Conservation (phyloP, 2,329 filamentous ascomycete genomes). For the Xylariales sp. region DNA sequence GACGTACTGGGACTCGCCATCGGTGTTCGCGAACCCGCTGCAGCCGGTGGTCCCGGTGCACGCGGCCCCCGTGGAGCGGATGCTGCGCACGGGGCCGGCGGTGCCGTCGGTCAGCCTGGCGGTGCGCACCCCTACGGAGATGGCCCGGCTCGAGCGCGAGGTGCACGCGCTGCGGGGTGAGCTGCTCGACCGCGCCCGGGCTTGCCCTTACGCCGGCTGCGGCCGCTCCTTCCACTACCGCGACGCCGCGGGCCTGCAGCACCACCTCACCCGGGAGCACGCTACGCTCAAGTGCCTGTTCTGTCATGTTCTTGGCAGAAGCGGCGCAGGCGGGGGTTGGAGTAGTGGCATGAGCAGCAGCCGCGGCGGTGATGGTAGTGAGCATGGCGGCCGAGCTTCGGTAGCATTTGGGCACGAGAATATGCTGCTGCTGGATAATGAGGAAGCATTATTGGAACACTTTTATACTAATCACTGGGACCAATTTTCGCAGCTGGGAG, state of each 20-base stretch:
- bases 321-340: too few relatives aligned
- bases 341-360: too few relatives aligned
- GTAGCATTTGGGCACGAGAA: too few relatives aligned
- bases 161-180: constrained; percentile 28
- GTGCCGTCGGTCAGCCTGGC: constrained; percentile 31
- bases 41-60: constrained; percentile 30
- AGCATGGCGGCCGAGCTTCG: too few relatives aligned
- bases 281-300: constrained; percentile 19
- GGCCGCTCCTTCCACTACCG: constrained; percentile 24
- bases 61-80: constrained; percentile 27
- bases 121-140: constrained; percentile 36
- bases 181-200: constrained; percentile 26
- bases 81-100: constrained; percentile 28
- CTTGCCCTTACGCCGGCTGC: constrained; percentile 36
- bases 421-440: too few relatives aligned
- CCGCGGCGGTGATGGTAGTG: too few relatives aligned
- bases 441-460: constrained; percentile 1
- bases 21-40: constrained; percentile 23
- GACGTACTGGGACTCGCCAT: constrained; percentile 21
- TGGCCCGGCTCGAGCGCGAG: constrained; percentile 29
- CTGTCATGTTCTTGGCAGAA: constrained; percentile 8
- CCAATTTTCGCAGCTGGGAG: too few relatives aligned
- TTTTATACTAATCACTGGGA: too few relatives aligned
- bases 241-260: constrained; percentile 23
- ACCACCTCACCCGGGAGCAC: constrained; percentile 32